These are phyloP conservation scores for Vaccinium macrocarpon DNA, from an alignment of 148 eudicot species.

Conservation along the genomic window DNA sequence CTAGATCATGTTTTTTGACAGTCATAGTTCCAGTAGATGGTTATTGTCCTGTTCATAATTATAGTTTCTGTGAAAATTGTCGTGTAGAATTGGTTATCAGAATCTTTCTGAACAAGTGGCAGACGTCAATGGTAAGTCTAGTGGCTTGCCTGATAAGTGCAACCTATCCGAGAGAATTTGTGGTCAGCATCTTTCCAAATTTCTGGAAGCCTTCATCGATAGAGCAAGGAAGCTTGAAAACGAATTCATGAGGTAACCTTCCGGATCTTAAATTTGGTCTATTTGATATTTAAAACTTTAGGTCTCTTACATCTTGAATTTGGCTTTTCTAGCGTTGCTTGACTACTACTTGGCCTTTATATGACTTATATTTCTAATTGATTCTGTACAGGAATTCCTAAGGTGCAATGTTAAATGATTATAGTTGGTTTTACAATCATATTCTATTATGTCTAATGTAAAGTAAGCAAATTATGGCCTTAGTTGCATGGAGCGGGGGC, in stretches of 20 bases:
- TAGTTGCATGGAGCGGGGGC: too few relatives aligned
- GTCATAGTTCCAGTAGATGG: constrained; percentile 1
- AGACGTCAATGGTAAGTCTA: constrained; percentile 28
- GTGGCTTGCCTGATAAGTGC: constrained; percentile 31
- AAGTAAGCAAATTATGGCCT: neutral
- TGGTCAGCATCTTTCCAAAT: constrained; percentile 44
- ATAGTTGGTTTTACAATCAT: neutral
- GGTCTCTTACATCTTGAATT: constrained; percentile 7
- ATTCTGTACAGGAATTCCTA: neutral
- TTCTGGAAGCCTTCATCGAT: constrained; percentile 42
- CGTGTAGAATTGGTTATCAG: constrained; percentile 42
- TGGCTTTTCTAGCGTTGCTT: constrained; percentile 4
- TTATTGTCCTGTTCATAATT: constrained; percentile 7
- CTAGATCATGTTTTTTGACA: neutral
- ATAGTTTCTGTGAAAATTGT: neutral
- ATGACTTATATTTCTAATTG: neutral
- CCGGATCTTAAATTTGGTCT: neutral
- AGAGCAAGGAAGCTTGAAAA: constrained; percentile 65
- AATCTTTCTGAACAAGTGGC: constrained; percentile 41
- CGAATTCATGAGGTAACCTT: constrained; percentile 59
- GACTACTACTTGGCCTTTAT: neutral
- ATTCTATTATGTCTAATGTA: neutral
- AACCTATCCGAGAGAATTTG: constrained; percentile 40
- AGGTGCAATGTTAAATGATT: neutral
- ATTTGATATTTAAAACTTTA: neutral